A percentile compares a stretch with the other conserved stretches of the same genome.
These are phyloP conservation scores for Rhododendron molle DNA, from an alignment of 148 eudicot species.

Conservation along the genomic window DNA sequence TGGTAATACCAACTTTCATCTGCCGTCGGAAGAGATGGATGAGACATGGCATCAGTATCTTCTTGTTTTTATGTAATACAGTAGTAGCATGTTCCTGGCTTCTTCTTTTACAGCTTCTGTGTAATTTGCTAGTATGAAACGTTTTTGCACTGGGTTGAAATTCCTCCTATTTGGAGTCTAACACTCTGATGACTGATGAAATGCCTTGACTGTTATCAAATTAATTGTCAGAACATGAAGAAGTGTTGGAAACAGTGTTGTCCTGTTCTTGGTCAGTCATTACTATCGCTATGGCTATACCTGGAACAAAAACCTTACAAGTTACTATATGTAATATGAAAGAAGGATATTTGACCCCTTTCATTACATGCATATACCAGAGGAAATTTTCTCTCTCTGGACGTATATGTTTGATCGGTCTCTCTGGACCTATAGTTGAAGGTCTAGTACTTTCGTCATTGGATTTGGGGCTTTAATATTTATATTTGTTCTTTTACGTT, in stretches of 20 bases:
- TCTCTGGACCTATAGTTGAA: not conserved
- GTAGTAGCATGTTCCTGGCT: not conserved
- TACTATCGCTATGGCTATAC: not conserved
- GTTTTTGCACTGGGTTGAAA: not conserved
- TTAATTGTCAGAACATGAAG: not conserved
- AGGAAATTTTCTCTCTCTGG: not conserved
- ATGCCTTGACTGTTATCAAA: not conserved
- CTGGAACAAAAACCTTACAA: not conserved
- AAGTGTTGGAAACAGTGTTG: not conserved
- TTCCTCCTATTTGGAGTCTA: not conserved
- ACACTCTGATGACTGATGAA: not conserved
- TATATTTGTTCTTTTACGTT: not conserved
- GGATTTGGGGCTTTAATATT: not conserved
- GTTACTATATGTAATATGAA: not conserved
- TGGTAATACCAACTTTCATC: not conserved
- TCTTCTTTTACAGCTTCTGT: not conserved
- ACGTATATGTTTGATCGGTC: too few relatives aligned
- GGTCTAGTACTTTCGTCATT: not conserved
- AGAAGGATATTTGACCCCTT: not conserved
- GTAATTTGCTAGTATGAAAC: not conserved
- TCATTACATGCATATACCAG: not conserved
- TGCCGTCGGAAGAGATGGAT: not conserved
- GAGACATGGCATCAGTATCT: not conserved
- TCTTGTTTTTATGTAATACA: not conserved
- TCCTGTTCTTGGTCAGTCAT: not conserved